Evolutionary conservation across 2,329 filamentous ascomycete genomes (phyloP).

Genomic region (Nothophoma quercina): DNA sequence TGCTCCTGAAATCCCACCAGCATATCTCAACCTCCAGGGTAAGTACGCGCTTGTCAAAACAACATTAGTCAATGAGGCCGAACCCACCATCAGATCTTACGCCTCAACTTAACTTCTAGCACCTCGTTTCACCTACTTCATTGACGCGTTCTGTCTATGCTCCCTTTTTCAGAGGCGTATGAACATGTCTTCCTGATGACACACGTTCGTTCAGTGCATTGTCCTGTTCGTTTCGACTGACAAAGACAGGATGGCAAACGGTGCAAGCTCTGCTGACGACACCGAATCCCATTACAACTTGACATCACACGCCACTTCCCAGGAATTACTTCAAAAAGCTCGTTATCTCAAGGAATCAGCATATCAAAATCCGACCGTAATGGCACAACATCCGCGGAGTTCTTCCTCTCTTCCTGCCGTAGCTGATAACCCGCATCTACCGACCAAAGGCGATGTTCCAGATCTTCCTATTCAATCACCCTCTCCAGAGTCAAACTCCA

Average conservation of each 20-base stretch:
- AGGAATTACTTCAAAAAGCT: background rate
- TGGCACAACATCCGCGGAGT: no score
- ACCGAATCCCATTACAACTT: background rate
- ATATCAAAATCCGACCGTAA: no score
- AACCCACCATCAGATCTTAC: background rate
- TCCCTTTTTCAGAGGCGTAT: no score
- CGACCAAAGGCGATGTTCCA: background rate
- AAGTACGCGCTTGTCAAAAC: background rate
- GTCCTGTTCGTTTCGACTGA: background rate
- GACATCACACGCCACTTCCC: background rate
- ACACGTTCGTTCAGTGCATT: background rate
- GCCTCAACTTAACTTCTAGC: no score
- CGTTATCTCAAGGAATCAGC: no score
- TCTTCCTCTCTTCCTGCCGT: background rate
- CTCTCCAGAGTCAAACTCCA: background rate
- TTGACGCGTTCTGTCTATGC: no score
- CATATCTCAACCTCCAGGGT: background rate
- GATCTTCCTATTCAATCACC: background rate
- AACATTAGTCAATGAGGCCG: background rate
- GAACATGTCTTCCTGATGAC: background rate
- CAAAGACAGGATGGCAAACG: constrained; percentile 7
- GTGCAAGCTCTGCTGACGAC: background rate
- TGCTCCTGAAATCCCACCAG: background rate
- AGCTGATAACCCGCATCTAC: background rate
- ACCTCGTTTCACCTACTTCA: no score